Conservation (phyloP, 768 basidiomycete genomes). For the Pleurotus sapidus region DNA sequence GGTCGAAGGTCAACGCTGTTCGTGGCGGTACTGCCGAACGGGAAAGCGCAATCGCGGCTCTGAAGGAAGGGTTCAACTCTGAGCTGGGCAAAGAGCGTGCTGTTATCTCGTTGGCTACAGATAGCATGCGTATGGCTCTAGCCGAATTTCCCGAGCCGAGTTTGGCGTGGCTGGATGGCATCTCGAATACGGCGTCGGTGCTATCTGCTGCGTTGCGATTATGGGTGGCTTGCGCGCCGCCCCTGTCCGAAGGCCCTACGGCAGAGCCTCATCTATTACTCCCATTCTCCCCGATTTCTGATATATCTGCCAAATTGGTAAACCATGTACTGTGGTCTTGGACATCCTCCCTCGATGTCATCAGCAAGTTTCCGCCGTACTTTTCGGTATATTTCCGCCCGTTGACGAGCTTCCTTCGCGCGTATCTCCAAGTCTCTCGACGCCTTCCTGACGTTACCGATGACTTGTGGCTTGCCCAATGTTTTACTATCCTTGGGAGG, state of each 20-base stretch:
- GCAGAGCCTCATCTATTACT: constrained; percentile 56
- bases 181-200: constrained; percentile 21
- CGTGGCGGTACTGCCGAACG: constrained; percentile 67
- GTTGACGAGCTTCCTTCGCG: constrained; percentile 49
- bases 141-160: constrained; percentile 11
- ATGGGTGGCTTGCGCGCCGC: constrained; percentile 61
- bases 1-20: constrained; percentile 67
- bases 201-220: constrained; percentile 54
- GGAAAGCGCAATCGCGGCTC: constrained; percentile 27
- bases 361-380: constrained; percentile 14
- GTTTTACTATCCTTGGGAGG: constrained; percentile 50
- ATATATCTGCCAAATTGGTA: constrained; percentile 46
- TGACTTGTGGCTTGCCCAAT: constrained; percentile 67
- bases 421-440: constrained; percentile 59
- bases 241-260: constrained; percentile 33
- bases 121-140: constrained; percentile 18
- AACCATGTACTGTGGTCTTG: constrained; percentile 50
- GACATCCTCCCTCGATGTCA: constrained; percentile 8
- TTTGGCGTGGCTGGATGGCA: constrained; percentile 11
- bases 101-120: constrained; percentile 27
- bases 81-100: constrained; percentile 28
- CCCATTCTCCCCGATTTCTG: constrained; percentile 56
- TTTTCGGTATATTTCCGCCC: constrained; percentile 44
- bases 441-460: constrained; percentile 51
- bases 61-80: constrained; percentile 36